Percentiles rank a stretch among this genome's conserved stretches.
These are phyloP conservation scores for Xylaria sp. DNA, from an alignment of 2,329 filamentous ascomycete genomes.

Conservation along the genomic window DNA sequence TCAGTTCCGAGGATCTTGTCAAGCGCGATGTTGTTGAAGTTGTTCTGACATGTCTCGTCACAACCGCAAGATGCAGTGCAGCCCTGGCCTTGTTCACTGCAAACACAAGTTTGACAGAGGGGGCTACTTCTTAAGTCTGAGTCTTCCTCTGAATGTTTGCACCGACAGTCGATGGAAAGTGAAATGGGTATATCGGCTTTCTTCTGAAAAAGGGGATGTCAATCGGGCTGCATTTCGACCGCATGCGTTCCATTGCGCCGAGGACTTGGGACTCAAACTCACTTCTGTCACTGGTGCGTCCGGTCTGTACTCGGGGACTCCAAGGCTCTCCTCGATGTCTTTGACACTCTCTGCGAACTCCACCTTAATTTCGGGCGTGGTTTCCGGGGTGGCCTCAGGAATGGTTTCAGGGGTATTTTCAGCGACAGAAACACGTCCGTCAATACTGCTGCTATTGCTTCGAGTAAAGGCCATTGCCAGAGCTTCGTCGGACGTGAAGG, in stretches of 20 bases:
- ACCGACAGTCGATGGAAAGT: slow-evolving; percentile 10
- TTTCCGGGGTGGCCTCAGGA: slow-evolving; percentile 13
- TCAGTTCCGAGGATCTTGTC: slow-evolving; percentile 17
- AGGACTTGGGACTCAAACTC: slow-evolving; percentile 3
- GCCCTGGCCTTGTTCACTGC: slow-evolving; percentile 18
- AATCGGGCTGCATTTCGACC: slow-evolving; percentile 1
- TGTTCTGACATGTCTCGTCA: slow-evolving; percentile 21
- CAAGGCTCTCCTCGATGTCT: slow-evolving; percentile 9
- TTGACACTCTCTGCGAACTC: slow-evolving; percentile 13
- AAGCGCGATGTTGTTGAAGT: slow-evolving; percentile 17
- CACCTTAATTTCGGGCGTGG: slow-evolving; percentile 14
- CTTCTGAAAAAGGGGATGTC: slow-evolving; percentile 7
- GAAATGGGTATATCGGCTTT: slow-evolving; percentile 7
- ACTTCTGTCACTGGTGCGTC: slow-evolving; percentile 20
- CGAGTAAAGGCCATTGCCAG: slow-evolving; percentile 2
- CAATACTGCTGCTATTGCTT: slow-evolving; percentile 12
- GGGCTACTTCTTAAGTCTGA: slow-evolving; percentile 5
- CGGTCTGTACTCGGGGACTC: slow-evolving; percentile 12
- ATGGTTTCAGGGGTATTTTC: slow-evolving; percentile 14
- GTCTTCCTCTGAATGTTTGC: slow-evolving; percentile 5
- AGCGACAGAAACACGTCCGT: slow-evolving; percentile 16
- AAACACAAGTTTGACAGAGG: slow-evolving; percentile 16
- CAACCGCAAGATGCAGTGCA: slow-evolving; percentile 20
- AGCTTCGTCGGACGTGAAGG: slow-evolving; percentile 13
- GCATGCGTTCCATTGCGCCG: neutral